These are phyloP conservation scores for Cercis canadensis DNA, from an alignment of 306 rosid species.

Conservation along the genomic window DNA sequence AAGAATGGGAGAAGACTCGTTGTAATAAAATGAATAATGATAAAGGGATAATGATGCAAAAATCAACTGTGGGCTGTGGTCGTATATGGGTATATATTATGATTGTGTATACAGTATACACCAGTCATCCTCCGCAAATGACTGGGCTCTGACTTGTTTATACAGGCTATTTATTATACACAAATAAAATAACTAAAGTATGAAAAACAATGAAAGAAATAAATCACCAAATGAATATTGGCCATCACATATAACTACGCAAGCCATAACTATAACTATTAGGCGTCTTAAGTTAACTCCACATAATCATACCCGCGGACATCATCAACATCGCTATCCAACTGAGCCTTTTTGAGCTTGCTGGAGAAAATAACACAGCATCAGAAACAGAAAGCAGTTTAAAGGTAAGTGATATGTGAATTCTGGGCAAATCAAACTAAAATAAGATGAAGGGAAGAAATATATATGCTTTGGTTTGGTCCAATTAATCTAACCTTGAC, in stretches of 20 bases:
- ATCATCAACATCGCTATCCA: constrained; percentile 34
- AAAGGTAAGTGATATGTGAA: too few species aligned
- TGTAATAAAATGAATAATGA: too few species aligned
- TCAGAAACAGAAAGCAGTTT: too few species aligned
- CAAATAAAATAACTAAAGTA: neutral
- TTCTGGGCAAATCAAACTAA: too few species aligned
- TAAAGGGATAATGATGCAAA: too few species aligned
- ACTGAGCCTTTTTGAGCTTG: constrained; percentile 43
- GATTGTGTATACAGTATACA: neutral
- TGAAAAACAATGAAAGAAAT: constrained; percentile 11
- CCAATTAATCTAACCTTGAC: constrained; percentile 48
- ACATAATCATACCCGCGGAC: constrained; percentile 30
- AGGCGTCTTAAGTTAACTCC: constrained; percentile 33
- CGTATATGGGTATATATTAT: neutral
- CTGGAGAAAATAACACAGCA: constrained; percentile 33
- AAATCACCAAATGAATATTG: neutral
- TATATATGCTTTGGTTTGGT: neutral
- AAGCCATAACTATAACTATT: neutral
- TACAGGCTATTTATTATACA: constrained; percentile 13
- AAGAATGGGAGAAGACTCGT: too few species aligned
- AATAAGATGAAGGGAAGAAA: neutral
- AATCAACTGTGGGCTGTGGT: too few species aligned
- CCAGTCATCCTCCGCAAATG: neutral
- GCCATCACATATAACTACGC: neutral
- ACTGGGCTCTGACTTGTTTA: constrained; percentile 12